phyloP scores from a whole-genome alignment of 2,329 filamentous ascomycete genomes.

The Thyridium curvatum region DNA sequence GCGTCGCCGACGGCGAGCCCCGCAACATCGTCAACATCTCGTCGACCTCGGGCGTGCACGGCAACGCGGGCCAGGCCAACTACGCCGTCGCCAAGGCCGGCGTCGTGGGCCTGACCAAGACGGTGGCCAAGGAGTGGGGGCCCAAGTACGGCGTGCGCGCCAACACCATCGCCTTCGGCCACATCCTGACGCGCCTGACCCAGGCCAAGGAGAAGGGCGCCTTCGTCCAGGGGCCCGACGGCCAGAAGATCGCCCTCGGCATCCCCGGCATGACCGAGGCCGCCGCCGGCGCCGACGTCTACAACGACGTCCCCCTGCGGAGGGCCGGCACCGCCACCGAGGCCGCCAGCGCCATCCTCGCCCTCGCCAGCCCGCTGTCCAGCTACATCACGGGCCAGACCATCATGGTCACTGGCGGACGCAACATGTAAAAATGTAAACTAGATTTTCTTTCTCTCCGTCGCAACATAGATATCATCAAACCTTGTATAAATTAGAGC shows the following conservation, averaged over 20 bases:
- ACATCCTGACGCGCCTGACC: conserved; percentile 74
- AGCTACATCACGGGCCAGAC: conserved; percentile 84
- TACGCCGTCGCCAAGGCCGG: conserved; percentile 83
- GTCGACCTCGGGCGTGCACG: conserved; percentile 74
- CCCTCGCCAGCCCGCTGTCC: conserved; percentile 74
- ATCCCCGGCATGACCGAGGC: conserved; percentile 59
- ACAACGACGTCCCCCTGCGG: conserved; percentile 70
- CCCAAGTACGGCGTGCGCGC: conserved; percentile 73
- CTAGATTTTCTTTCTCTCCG: too few species aligned
- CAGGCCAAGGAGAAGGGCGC: conserved; percentile 79
- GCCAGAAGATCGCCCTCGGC: conserved; percentile 67
- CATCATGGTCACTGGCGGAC: conserved; percentile 76
- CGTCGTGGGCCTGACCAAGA: conserved; percentile 76
- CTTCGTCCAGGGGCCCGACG: conserved; percentile 70
- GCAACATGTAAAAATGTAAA: conserved; percentile 41
- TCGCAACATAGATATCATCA: too few species aligned
- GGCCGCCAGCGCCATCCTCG: conserved; percentile 71
- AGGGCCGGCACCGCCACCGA: conserved; percentile 73
- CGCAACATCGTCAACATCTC: conserved; percentile 80
- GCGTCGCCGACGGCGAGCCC: conserved; percentile 74
- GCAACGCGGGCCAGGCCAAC: conserved; percentile 88
- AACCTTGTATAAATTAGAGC: too few species aligned
- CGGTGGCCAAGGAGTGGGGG: conserved; percentile 89
- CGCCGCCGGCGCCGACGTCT: conserved; percentile 30
- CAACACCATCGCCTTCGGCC: conserved; percentile 80